Conservation (phyloP, 345 rosid genomes). For the Melaleuca alternifolia region DNA sequence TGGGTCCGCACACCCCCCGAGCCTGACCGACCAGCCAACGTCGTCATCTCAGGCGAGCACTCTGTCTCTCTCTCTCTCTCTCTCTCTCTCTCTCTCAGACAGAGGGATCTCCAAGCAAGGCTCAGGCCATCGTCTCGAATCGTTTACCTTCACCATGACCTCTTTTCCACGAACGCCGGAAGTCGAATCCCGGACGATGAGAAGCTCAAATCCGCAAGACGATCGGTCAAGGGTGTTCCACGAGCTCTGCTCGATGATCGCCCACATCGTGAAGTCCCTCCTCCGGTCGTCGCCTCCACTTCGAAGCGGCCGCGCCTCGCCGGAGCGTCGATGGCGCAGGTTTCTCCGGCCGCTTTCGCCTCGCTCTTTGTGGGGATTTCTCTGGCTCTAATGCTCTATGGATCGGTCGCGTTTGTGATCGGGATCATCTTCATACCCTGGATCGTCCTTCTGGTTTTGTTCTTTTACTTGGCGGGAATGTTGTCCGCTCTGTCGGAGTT, state of each 20-base stretch:
- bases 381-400: conserved; percentile 7
- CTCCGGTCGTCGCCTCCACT: neutral
- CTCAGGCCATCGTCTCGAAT: neutral
- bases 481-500: conserved; percentile 2
- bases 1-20: neutral
- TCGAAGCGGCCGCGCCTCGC: neutral
- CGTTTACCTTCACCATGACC: neutral
- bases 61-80: neutral
- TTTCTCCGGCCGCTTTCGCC: conserved; percentile 6
- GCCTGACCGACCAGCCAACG: neutral
- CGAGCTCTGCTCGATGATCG: conserved; percentile 3
- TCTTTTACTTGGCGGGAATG: neutral
- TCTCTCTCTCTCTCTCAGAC: neutral
- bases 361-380: conserved; percentile 1
- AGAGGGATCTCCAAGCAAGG: neutral
- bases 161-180: neutral
- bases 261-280: neutral
- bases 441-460: neutral
- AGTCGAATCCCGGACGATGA: neutral
- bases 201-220: neutral
- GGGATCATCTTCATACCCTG: conserved; percentile 15
- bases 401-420: conserved; percentile 7
- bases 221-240: neutral
- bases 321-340: neutral
- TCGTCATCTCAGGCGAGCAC: neutral